Evolutionary conservation across 352 stramenopile species (phyloP), one percentile per base, ranked within the genome.

Genomic region (Phytophthora podocarpi): DNA sequence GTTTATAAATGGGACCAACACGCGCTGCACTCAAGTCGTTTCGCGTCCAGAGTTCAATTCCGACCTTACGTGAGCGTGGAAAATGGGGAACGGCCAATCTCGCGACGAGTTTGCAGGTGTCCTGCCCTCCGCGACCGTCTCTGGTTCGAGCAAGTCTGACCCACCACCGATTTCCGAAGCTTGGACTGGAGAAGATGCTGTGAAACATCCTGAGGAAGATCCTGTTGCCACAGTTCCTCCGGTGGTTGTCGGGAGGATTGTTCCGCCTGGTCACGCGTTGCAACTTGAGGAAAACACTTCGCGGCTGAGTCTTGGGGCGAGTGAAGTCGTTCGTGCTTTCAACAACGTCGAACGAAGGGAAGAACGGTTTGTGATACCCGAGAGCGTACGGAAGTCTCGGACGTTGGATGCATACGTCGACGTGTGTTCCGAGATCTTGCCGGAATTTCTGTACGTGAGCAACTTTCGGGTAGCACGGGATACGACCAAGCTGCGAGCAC

Each of bases 351-450:
- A 64, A 21, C 30, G 21, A 16, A 23, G 21, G 10, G 60, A 68
- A 8, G 61, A 63, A 9, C 43, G 30, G 2, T 83, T 85, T 47
- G 16, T 64, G 8, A 53, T 84, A 15, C 78, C 81, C 3, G 81
- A 90, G 36, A 90, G 81, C 34, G 81, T 89, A n/a, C 77, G 81
- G 21, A 86, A 83, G 46, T 77, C 76, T 18, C 57, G 57, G 12
- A 70, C 62, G 20, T 46, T 88, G 20, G 62, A 71, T 12, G 60
- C 62, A 6, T 80, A 73, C n/a, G 63, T 54, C 1, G 55, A 74
- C 16, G 67, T 83, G n/a, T 90, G 78, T 41, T 89, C 78, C 0
- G 78, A 89, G 55, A 87, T 90, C 32, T 27, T 90, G 1, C 58
- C 78, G 0, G 53, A 41, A 1, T 77, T 86, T 36, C 36, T 90